Evolutionary conservation across 192 early-diverging fungal genomes (phyloP), one percentile per base, ranked within the genome.

Genomic region (Spizellomyces punctatus): DNA sequence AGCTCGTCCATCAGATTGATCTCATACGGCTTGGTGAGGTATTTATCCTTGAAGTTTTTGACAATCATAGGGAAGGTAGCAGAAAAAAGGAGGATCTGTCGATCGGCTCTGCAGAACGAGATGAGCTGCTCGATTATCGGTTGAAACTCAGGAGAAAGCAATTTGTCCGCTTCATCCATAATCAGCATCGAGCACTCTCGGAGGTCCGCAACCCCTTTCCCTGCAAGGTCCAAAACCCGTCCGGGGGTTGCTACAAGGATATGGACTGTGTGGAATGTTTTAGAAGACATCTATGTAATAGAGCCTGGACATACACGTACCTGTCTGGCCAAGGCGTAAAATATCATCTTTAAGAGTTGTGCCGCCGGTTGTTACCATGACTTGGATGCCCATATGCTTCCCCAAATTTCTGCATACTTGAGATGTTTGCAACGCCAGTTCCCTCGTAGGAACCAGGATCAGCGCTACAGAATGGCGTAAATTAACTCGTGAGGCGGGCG

Each of bases 1-100:
- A 99, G 88, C 79, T 99, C 96, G 67, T 99, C 97, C 97, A 99
- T 99, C 47, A 99, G 82, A 70, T 99, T 99, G 77, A 99, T 99
- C 78, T 99, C 97, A 75, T 99, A 97, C 19, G 97, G 94, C 72
- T 95, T 96, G 79, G 85, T 83, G 74, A 99, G 87, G 72, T 90
- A 95, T 78, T 96, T 97, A 79, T 99, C 96, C 81, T 96, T 97
- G 89, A 99, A 99, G 54, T 81, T 81, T 82, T 99, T 99, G 62
- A 99, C 97, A 59, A 98, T 90, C 79, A 99, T 88, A 1, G 97
- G 97, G 84, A 99, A 99, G 27, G 97, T 99, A 36, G 97, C 97
- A 70, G 91, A 93, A 79, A 92, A 99, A 54, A 99, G 85, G 85
- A 98, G 89, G 70, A 99, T 97, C 79, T 99, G 97, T 58, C 95